Evolutionary conservation across 345 rosid species (phyloP).

Genomic region (Melaleuca quinquenervia): DNA sequence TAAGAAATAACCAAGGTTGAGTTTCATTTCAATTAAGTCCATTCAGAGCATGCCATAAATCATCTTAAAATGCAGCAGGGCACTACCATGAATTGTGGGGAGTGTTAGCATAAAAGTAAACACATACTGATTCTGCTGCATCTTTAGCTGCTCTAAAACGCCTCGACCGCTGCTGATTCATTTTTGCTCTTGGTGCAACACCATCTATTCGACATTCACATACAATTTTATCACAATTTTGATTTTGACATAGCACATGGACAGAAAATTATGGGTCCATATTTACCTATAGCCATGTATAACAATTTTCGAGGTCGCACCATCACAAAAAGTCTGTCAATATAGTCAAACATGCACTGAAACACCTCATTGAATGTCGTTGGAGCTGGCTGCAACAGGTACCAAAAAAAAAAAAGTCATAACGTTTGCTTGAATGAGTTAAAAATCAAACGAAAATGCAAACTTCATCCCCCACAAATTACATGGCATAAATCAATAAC

Average conservation of each 20-base stretch:
- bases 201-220: conserved; percentile 48
- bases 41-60: neutral
- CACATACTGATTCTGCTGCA: conserved; percentile 73
- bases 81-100: neutral
- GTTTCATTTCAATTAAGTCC: neutral
- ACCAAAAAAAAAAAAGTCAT: neutral
- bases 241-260: neutral
- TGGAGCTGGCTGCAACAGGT: conserved; percentile 62
- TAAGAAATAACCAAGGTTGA: neutral
- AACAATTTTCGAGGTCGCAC: conserved; percentile 85
- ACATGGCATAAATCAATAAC: neutral
- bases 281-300: conserved; percentile 84
- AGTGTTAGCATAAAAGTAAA: neutral
- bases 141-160: conserved; percentile 92
- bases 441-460: neutral
- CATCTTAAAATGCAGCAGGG: neutral
- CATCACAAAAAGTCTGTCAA: conserved; percentile 86
- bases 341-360: conserved; percentile 76
- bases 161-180: conserved; percentile 95
- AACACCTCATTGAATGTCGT: conserved; percentile 70
- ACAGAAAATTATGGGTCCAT: neutral
- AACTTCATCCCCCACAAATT: neutral
- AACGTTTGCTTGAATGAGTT: neutral
- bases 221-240: neutral
- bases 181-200: conserved; percentile 96